These are phyloP conservation scores for Erythrophleum ivorense DNA, from an alignment of 331 rosid genomes.

Conservation along the genomic window DNA sequence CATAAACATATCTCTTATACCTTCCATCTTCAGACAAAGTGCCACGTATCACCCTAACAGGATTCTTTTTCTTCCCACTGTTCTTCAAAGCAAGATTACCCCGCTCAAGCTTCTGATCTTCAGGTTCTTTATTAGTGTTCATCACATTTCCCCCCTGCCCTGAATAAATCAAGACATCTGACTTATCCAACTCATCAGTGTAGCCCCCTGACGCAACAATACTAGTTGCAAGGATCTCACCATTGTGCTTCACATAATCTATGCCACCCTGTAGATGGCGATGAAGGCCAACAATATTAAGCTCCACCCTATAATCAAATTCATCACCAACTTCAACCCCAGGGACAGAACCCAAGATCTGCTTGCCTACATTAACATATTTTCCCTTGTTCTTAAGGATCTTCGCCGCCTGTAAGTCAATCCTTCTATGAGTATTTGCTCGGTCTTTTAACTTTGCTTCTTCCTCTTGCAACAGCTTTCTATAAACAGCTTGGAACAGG, in stretches of 20 bases:
- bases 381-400: conserved; percentile 53
- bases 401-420: conserved; percentile 48
- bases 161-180: conserved; percentile 58
- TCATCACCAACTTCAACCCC: conserved; percentile 81
- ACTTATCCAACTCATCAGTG: conserved; percentile 52
- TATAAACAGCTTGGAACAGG: conserved; percentile 54
- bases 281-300: conserved; percentile 67
- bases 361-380: conserved; percentile 53
- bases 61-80: conserved; percentile 55
- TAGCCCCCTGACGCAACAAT: conserved; percentile 64
- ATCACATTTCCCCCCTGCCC: conserved; percentile 70
- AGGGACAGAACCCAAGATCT: conserved; percentile 64
- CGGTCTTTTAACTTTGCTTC: conserved; percentile 51
- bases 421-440: conserved; percentile 39
- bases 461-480: conserved; percentile 64
- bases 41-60: conserved; percentile 73
- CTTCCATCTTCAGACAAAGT: conserved; percentile 57
- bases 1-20: conserved; percentile 54
- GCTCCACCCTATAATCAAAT: conserved; percentile 68
- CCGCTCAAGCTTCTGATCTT: conserved; percentile 68
- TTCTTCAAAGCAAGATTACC: conserved; percentile 75
- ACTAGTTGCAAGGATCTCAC: conserved; percentile 66
- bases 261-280: conserved; percentile 57
- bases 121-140: conserved; percentile 54
- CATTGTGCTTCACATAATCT: conserved; percentile 55